A percentile compares a stretch with the other conserved stretches of the same genome.
Evolutionary conservation across 495 filamentous ascomycete genomes (phyloP).

Genomic region (Hyaloscypha hepaticicola): DNA sequence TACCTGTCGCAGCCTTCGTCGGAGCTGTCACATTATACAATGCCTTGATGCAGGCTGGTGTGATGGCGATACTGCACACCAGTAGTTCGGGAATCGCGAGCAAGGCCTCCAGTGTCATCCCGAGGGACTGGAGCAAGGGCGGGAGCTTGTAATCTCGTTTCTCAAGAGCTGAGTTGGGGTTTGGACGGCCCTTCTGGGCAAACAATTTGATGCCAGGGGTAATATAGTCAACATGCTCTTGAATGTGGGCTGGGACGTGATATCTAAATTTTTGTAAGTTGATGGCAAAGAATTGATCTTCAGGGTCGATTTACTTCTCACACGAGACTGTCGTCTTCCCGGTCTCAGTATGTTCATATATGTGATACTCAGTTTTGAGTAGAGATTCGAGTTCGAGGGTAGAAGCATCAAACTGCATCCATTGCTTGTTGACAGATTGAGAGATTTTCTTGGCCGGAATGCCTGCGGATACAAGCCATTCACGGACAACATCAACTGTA

Average conservation of each 20-base stretch:
- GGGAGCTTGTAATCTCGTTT: not conserved
- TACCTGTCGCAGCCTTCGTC: conserved; percentile 28
- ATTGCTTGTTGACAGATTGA: conserved; percentile 41
- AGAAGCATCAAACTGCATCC: conserved; percentile 53
- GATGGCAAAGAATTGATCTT: not conserved
- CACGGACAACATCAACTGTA: conserved; percentile 40
- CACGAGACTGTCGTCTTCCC: conserved; percentile 24
- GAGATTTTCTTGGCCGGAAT: conserved; percentile 23
- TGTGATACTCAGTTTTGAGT: conserved; percentile 56
- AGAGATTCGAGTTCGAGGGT: conserved; percentile 52
- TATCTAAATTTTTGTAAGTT: conserved; percentile 33
- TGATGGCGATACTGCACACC: conserved; percentile 6
- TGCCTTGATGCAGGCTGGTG: conserved; percentile 32
- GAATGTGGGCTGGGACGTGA: conserved; percentile 50
- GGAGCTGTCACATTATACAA: conserved; percentile 25
- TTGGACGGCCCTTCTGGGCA: not conserved
- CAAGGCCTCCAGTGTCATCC: not conserved
- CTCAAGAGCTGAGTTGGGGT: not conserved
- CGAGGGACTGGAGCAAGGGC: not conserved
- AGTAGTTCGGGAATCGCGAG: conserved; percentile 5
- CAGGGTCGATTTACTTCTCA: conserved; percentile 34
- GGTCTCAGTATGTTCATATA: conserved; percentile 49
- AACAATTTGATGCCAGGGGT: conserved; percentile 53
- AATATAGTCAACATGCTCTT: conserved; percentile 57
- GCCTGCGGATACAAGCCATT: conserved; percentile 43